phyloP scores from a whole-genome alignment of 140 eudicot genomes.

The Oenanthe javanica region DNA sequence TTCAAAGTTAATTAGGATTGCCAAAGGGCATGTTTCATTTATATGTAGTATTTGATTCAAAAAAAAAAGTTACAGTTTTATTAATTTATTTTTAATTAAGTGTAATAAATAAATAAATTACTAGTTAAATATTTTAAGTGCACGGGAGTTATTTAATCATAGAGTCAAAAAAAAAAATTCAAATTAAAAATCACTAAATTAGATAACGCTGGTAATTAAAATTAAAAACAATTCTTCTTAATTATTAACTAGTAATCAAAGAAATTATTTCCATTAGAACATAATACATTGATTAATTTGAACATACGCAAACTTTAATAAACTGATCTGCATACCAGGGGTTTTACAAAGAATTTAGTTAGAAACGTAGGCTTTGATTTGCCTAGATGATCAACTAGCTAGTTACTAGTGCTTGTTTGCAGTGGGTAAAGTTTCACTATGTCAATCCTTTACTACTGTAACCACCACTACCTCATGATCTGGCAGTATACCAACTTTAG shows the following conservation, averaged over 20 bases:
- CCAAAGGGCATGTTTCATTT: too few relatives aligned
- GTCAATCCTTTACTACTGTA: slow-evolving; percentile 1
- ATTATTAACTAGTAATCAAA: background rate
- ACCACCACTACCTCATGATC: background rate
- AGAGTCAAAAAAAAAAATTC: too few relatives aligned
- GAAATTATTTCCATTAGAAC: background rate
- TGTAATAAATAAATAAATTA: too few relatives aligned
- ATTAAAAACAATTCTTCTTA: background rate
- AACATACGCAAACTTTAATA: background rate
- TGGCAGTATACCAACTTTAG: background rate
- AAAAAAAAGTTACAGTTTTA: too few relatives aligned
- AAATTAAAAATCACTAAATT: too few relatives aligned
- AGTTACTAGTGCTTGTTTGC: background rate
- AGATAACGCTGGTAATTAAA: too few relatives aligned
- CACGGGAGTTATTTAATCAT: too few relatives aligned
- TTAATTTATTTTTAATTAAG: too few relatives aligned
- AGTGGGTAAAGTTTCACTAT: background rate
- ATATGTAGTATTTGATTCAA: too few relatives aligned
- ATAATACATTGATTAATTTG: background rate
- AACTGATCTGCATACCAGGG: background rate
- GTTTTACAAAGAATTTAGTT: background rate
- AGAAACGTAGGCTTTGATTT: background rate
- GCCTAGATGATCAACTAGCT: background rate
- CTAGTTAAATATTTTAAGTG: too few relatives aligned
- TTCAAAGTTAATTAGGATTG: too few relatives aligned